A percentile compares a stretch with the other conserved stretches of the same genome.
Evolutionary conservation across 1,284 basidiomycete genomes (phyloP).

Genomic region (Pulveroboletus sp.): DNA sequence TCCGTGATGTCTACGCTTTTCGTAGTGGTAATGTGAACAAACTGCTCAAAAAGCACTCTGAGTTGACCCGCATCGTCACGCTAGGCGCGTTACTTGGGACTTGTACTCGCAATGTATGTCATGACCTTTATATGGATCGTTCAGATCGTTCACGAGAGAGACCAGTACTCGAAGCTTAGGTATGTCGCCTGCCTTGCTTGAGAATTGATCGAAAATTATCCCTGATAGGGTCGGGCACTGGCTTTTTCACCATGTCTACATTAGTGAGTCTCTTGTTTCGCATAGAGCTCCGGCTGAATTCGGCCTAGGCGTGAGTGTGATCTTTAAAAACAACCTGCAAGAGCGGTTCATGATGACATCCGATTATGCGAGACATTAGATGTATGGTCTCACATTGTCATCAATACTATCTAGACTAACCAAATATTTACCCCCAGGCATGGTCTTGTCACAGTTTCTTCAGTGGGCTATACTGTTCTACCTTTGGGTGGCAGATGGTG

Average conservation of each 20-base stretch:
- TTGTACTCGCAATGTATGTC: constrained; percentile 7
- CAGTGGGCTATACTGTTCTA: constrained; percentile 2
- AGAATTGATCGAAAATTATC: not conserved
- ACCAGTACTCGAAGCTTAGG: constrained; percentile 1
- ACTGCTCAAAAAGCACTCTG: not conserved
- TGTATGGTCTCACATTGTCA: not conserved
- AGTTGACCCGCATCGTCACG: not conserved
- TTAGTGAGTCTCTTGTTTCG: not conserved
- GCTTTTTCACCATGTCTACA: not conserved
- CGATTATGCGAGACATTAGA: not conserved
- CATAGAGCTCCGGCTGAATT: not conserved
- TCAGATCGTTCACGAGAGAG: not conserved
- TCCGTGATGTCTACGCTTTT: constrained; percentile 8
- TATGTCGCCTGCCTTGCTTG: not conserved
- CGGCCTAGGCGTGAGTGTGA: constrained; percentile 4
- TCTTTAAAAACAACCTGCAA: not conserved
- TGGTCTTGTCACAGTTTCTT: not conserved
- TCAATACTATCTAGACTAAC: not conserved
- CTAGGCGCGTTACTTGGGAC: constrained; percentile 11
- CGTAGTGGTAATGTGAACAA: constrained; percentile 1
- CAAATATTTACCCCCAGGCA: not conserved
- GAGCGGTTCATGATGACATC: not conserved
- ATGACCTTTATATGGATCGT: not conserved
- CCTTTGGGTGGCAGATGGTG: not conserved
- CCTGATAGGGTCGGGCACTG: not conserved